Percentiles rank a stretch among this genome's conserved stretches.
These are phyloP conservation scores for Mallotus japonicus DNA, from an alignment of 441 rosid genomes.

Conservation along the genomic window DNA sequence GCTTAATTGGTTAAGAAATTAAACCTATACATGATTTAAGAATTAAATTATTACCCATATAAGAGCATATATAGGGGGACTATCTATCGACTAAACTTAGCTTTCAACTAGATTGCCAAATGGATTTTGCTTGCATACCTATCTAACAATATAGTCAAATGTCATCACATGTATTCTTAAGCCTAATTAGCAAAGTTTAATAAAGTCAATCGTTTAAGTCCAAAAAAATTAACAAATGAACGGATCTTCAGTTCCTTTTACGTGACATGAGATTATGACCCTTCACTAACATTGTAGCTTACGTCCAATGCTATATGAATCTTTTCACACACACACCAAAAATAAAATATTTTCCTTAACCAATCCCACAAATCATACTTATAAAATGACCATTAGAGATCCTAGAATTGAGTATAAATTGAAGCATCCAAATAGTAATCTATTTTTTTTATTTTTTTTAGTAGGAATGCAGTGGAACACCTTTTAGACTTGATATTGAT, in stretches of 20 bases:
- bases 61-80: no score
- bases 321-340: not conserved
- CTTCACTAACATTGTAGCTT: not conserved
- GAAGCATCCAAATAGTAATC: no score
- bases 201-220: not conserved
- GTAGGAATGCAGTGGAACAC: not conserved
- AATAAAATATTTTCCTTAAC: no score
- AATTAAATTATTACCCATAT: no score
- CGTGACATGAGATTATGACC: not conserved
- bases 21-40: no score
- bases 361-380: no score
- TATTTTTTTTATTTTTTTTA: no score
- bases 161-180: not conserved
- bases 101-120: not conserved
- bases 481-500: constrained; percentile 11
- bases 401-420: no score
- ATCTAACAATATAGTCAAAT: not conserved
- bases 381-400: no score
- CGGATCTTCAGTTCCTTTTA: not conserved
- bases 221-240: not conserved
- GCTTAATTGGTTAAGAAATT: no score
- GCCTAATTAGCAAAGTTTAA: not conserved
- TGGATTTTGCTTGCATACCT: not conserved
- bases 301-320: not conserved
- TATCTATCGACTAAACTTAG: not conserved